phyloP scores from a whole-genome alignment of 2,329 filamentous ascomycete genomes.

The Trichoderma oligosporum region DNA sequence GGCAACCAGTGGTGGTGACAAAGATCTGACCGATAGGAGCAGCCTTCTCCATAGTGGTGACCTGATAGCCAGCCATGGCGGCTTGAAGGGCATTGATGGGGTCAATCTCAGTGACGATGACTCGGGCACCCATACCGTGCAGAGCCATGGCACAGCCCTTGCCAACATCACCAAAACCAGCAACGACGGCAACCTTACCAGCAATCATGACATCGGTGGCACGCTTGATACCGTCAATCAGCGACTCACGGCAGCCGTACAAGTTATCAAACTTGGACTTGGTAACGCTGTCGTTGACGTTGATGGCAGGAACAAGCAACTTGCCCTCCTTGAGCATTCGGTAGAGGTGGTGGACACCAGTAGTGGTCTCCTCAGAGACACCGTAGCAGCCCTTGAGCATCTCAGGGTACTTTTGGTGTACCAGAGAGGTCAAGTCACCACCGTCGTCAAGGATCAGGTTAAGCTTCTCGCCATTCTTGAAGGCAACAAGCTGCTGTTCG shows the following conservation, averaged over 20 bases:
- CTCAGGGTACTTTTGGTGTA: constrained; percentile 98
- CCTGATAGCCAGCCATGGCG: constrained; percentile 94
- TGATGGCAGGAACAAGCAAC: constrained; percentile 93
- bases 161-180: constrained; percentile 97
- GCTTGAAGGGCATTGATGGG: constrained; percentile 99
- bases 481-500: constrained; percentile 94
- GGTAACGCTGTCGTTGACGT: constrained; percentile 99
- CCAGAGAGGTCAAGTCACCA: constrained; percentile 91
- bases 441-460: constrained; percentile 99
- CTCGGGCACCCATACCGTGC: constrained; percentile 93
- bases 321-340: constrained; percentile 88
- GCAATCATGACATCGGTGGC: constrained; percentile 99
- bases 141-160: constrained; percentile 98
- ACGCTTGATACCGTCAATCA: constrained; percentile 99
- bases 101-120: constrained; percentile 94
- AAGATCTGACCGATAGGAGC: constrained; percentile 90
- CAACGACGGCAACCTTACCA: constrained; percentile 96
- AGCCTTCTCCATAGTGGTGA: constrained; percentile 97
- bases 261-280: constrained; percentile 99
- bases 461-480: constrained; percentile 94
- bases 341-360: constrained; percentile 99
- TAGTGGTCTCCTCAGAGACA: constrained; percentile 99
- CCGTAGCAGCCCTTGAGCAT: constrained; percentile 97
- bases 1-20: constrained; percentile 98
- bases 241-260: constrained; percentile 98